Evolutionary conservation across 768 basidiomycete species (phyloP), one percentile per base, ranked within the genome.

Genomic region (Lentinula edodes): DNA sequence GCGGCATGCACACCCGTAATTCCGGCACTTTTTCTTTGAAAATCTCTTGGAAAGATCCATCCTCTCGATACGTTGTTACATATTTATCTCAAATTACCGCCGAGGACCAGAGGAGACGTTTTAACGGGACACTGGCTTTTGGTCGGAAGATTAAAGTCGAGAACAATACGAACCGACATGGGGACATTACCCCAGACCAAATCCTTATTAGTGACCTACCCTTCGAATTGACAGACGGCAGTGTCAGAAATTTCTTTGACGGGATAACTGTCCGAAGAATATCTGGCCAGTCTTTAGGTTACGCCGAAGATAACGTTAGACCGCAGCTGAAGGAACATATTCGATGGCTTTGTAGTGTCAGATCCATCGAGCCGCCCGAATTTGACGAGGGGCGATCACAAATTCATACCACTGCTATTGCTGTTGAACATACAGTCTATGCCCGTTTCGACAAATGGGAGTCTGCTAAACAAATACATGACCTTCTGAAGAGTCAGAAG

Each of bases 41-140:
- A 0, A 75, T 87, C 48, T 78, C 76, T 10, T 89, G 86, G 83
- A 74, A 70, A 6, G 70, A 72, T 0, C 84, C 85, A 1, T 81
- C 79, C n/a, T 66, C 67, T 5, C 69, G 76, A 1, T 78, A 80
- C 62, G 63, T 81, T n/a, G 84, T 75, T 0, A 75, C 73, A 3
- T 88, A 81, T 63, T 5, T 54, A 5, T 69, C 71, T 5, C 64
- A 73, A 58, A 67, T 65, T 0, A 65, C 69, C 34, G 78, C 82
- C 0, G 57, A 66, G 28, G 64, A 61, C 28, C 80, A 78, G 64
- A 75, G 74, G 4, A 64, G 60, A 20, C 64, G 68, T 34, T 69
- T 87, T 41, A 64, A 85, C 51, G 70, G 74, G 16, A 63, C 52
- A 20, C 48, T 71, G 5, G 70, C 75, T 54, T 65, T 66, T 23